Base-by-base conservation (phyloP, 164 flowering plant genomes). In the Chimonanthus praecox region DNA sequence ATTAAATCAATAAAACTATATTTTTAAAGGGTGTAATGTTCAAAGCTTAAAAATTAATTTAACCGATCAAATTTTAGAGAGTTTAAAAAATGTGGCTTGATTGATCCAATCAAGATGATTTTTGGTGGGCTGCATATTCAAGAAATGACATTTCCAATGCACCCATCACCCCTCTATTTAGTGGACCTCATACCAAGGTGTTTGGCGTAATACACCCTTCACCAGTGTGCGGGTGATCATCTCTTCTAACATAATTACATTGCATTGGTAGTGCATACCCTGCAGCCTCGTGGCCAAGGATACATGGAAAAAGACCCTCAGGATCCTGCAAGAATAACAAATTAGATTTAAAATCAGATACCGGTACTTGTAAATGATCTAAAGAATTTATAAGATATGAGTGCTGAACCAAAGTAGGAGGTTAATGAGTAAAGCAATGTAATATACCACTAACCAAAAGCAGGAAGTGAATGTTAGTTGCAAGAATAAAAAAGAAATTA, bases 261-360 rank as follows among this genome's bases (percentile, higher is more conserved):
- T 47, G 13, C 20, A 48, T n/a, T 47, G 8, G 18, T 7, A 18
- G n/a, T 47, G 43, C 87, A 51, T 86, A 92, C 99, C 97, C 99
- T 51, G 99, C 99, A 79, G 98, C 99, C 80, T 96, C 99, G 75
- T 94, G 99, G 76, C 99, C 99, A 75, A 96, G 97, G 82, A 96
- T 91, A 69, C 99, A 92, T 0, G 99, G 98, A 83, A 96, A 94
- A 74, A 96, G 89, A 73, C 97, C 98, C 77, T 96, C 99, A 71
- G 97, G 98, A 81, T 96, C 99, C 99, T 96, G 86, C 72, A 80
- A 65, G 20, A 46, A 47, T 47, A 46, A 44, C 43, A 63, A 2
- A 63, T 63, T 20, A 63, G 46, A 63, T 18, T 18, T 21, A 18
- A 54, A 54, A 63, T 5, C 3, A 63, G 18, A 63, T 62, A n/a